Evolutionary conservation across 2,329 filamentous ascomycete genomes (phyloP).

Genomic region (Magnaporthiopsis incrustans): DNA sequence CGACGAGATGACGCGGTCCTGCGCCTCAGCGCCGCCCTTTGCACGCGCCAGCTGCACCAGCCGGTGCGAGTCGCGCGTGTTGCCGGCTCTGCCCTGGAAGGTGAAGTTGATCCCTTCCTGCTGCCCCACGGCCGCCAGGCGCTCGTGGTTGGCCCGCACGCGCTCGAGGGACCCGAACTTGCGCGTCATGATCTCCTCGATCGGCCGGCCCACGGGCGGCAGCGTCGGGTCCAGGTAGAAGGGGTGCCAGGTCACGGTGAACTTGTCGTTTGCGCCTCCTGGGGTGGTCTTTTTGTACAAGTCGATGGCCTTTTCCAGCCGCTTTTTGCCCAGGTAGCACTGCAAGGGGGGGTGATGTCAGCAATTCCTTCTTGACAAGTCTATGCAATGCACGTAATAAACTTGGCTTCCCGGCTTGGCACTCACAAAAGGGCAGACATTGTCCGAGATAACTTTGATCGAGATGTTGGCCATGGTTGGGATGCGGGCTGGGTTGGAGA

Average conservation of each 20-base stretch:
- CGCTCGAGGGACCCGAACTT: conserved; percentile 61
- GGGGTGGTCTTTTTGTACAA: conserved; percentile 57
- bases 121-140: conserved; percentile 47
- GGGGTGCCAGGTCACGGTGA: conserved; percentile 66
- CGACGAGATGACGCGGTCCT: conserved; percentile 45
- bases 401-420: not conserved
- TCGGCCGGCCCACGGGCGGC: conserved; percentile 33
- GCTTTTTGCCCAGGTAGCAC: conserved; percentile 75
- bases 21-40: conserved; percentile 19
- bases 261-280: conserved; percentile 52
- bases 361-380: not conserved
- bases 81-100: conserved; percentile 63
- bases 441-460: conserved; percentile 74
- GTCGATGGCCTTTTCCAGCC: conserved; percentile 63
- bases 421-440: conserved; percentile 59
- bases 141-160: conserved; percentile 15
- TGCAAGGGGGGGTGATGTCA: conserved; percentile 22
- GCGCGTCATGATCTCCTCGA: conserved; percentile 42
- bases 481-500: not conserved
- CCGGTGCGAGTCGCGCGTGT: conserved; percentile 72
- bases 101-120: conserved; percentile 66
- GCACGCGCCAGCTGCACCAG: conserved; percentile 61
- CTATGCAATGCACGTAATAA: not conserved
- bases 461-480: conserved; percentile 62
- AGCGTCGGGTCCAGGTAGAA: conserved; percentile 73